Evolutionary conservation across 192 early-diverging fungal genomes (phyloP).

Genomic region (Polychytrium aggregatum): DNA sequence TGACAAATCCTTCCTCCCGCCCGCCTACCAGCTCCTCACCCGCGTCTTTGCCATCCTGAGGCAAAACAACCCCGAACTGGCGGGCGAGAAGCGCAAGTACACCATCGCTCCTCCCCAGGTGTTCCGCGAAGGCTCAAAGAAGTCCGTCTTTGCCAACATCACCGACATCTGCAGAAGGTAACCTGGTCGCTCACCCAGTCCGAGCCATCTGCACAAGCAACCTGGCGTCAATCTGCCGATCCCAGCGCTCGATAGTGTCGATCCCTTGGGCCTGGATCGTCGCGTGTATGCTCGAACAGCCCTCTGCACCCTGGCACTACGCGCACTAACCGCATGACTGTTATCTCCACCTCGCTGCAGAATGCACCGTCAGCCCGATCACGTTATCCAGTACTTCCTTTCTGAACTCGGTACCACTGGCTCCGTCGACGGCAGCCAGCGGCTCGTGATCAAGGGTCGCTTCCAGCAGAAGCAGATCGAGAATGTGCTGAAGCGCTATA

Average conservation of each 20-base stretch:
- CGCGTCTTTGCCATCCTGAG: constrained; percentile 85
- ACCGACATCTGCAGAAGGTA: constrained; percentile 84
- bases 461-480: constrained; percentile 99
- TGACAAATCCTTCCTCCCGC: too few relatives aligned
- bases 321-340: too few relatives aligned
- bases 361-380: constrained; percentile 91
- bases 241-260: background rate
- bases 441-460: constrained; percentile 90
- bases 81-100: constrained; percentile 86
- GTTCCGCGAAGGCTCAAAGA: constrained; percentile 86
- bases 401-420: constrained; percentile 98
- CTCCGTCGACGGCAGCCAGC: constrained; percentile 81
- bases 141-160: constrained; percentile 91
- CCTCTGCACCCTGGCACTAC: too few relatives aligned
- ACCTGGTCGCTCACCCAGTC: background rate
- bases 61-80: constrained; percentile 88
- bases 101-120: constrained; percentile 89
- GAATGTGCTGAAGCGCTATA: constrained; percentile 92
- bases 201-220: constrained; percentile 8
- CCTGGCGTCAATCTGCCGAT: background rate
- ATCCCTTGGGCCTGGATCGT: too few relatives aligned
- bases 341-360: constrained; percentile 14
- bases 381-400: constrained; percentile 95
- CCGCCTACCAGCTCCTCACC: constrained; percentile 51
- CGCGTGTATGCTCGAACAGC: too few relatives aligned